A percentile compares a stretch with the other conserved stretches of the same genome.
phyloP scores from a whole-genome alignment of 148 eudicot genomes.

The Suaeda aralocaspica region DNA sequence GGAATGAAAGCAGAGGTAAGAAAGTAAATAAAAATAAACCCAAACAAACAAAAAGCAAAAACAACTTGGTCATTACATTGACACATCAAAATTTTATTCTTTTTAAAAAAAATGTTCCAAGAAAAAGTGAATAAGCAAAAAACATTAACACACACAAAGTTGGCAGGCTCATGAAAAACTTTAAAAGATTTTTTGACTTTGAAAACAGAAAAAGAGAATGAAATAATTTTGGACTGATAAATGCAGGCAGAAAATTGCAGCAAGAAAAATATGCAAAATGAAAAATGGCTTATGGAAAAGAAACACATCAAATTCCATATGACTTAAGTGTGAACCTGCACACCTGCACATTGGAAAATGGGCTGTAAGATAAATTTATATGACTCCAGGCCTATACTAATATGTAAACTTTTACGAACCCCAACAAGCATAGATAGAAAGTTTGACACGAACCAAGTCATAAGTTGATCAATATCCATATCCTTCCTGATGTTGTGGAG shows the following conservation, averaged over 20 bases:
- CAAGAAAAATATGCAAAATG: constrained; percentile 23
- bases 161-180: not conserved
- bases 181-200: not conserved
- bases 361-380: constrained; percentile 40
- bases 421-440: not conserved
- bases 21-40: not conserved
- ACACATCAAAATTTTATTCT: not conserved
- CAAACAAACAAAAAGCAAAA: too few relatives aligned
- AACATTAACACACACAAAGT: constrained; percentile 1
- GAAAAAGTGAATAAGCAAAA: not conserved
- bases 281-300: constrained; percentile 8
- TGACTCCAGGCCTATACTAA: constrained; percentile 15
- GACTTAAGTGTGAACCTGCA: constrained; percentile 77
- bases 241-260: not conserved
- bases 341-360: constrained; percentile 84
- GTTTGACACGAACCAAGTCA: constrained; percentile 47
- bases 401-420: not conserved
- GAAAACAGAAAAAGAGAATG: not conserved
- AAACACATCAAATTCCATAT: constrained; percentile 41
- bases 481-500: constrained; percentile 26
- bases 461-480: constrained; percentile 36
- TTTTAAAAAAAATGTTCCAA: not conserved
- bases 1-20: not conserved
- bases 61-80: too few relatives aligned
- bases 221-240: not conserved